These are phyloP conservation scores for Aspergillus sclerotialis DNA, from an alignment of 2,329 filamentous ascomycete species.

Conservation along the genomic window DNA sequence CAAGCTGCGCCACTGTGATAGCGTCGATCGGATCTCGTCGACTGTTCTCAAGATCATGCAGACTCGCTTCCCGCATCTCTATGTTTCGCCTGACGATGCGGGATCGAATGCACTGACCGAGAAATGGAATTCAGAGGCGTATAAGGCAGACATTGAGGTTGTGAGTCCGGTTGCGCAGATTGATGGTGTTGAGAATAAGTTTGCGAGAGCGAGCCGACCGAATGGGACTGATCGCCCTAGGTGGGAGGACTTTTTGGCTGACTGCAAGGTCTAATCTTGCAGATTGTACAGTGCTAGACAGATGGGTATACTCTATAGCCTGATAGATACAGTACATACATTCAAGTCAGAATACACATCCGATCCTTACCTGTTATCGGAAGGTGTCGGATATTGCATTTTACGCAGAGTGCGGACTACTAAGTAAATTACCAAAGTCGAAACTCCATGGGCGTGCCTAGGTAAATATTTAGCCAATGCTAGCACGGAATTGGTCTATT, in stretches of 20 bases:
- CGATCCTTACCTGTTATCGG: too few relatives aligned
- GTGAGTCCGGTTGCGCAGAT: constrained; percentile 41
- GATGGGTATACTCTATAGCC: too few relatives aligned
- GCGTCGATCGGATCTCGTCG: constrained; percentile 59
- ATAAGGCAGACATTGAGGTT: constrained; percentile 41
- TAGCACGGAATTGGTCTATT: too few relatives aligned
- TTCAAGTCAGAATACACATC: too few relatives aligned
- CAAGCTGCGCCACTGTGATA: constrained; percentile 52
- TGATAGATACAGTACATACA: too few relatives aligned
- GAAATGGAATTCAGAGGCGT: constrained; percentile 42
- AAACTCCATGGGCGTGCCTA: too few relatives aligned
- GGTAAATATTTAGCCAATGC: too few relatives aligned
- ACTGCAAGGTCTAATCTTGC: constrained; percentile 14
- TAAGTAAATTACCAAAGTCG: too few relatives aligned
- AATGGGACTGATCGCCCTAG: constrained; percentile 46
- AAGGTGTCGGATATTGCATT: too few relatives aligned
- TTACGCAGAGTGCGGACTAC: too few relatives aligned
- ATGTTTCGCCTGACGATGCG: constrained; percentile 25
- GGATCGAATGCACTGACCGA: constrained; percentile 41
- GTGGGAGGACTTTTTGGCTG: constrained; percentile 37
- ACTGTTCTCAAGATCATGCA: constrained; percentile 52
- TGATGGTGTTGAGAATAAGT: constrained; percentile 43
- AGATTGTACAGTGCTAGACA: too few relatives aligned
- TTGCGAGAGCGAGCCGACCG: constrained; percentile 42
- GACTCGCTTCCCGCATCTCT: constrained; percentile 48